Conservation (phyloP, 805 yeast genomes). For the Schizosaccharomyces octosporus region DNA sequence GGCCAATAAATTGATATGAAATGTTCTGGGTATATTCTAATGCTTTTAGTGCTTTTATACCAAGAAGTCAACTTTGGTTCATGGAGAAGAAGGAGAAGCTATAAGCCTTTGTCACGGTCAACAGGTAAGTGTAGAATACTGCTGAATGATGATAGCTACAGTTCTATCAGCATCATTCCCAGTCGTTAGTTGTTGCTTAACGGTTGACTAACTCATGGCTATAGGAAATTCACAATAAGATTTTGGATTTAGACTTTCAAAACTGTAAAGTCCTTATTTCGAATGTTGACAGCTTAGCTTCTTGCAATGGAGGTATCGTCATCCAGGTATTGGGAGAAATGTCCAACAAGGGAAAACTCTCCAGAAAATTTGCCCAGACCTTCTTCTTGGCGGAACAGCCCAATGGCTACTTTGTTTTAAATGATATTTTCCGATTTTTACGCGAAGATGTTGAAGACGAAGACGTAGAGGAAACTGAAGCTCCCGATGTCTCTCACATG, state of each 20-base stretch:
- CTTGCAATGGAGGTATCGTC: conserved; percentile 14
- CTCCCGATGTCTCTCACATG: neutral
- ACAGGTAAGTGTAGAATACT: conserved; percentile 5
- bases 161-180: too few species aligned
- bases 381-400: conserved; percentile 16
- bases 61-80: conserved; percentile 14
- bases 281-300: conserved; percentile 16
- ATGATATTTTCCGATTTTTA: conserved; percentile 17
- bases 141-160: too few species aligned
- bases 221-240: conserved; percentile 12
- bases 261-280: conserved; percentile 17
- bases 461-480: conserved; percentile 8
- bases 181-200: too few species aligned
- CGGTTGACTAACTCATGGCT: neutral
- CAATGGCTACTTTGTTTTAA: conserved; percentile 13
- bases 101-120: conserved; percentile 12
- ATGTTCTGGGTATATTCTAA: neutral
- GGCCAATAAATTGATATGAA: neutral
- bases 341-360: conserved; percentile 13
- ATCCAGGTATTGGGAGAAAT: conserved; percentile 20
- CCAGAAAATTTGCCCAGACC: conserved; percentile 18
- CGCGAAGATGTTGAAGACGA: conserved; percentile 12
- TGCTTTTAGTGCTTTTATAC: conserved; percentile 14
- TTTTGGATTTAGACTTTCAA: conserved; percentile 12
- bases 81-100: conserved; percentile 17